Evolutionary conservation across 164 flowering plant species (phyloP), one percentile per base, ranked within the genome.

Genomic region (Annona cherimola): DNA sequence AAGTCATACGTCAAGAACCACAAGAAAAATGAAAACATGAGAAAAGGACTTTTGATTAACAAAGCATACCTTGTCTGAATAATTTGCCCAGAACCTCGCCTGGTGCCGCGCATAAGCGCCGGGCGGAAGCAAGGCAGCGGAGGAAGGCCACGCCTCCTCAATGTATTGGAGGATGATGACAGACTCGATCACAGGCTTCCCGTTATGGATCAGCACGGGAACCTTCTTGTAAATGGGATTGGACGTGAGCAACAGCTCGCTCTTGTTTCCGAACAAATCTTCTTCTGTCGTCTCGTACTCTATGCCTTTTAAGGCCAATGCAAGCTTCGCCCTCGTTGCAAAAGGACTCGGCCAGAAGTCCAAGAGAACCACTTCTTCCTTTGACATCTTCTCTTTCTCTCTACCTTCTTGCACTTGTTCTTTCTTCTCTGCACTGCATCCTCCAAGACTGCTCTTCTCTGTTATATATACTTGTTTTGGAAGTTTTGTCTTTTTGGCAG

Each of bases 1-100:
- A 26, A 26, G 35, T 26, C 35, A 26, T 26, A 26, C 35, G 35
- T 26, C 35, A 26, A 26, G 35, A 26, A 26, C 35, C 35, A 26
- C 35, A 26, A 26, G 35, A 26, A 26, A 26, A 26, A 26, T 26
- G 35, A 26, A 26, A 26, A 26, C 35, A 26, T 26, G 35, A 26
- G 35, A 26, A 26, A 26, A 1, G 35, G 35, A 26, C 35, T 26
- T 26, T 1, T 26, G 35, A 26, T 26, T 26, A 26, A 26, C 35
- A 26, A 26, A 26, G 35, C 35, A 67, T 71, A 63, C 35, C 61
- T 86, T 87, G 76, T 84, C 89, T 6, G 82, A 71, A 76, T 68
- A 84, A 67, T 87, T 89, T 7, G 82, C 83, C 89, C 89, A 87
- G 71, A 87, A 87, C 45, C 84, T 72, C 35, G 86, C 86, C 41